Percentiles rank a stretch among this genome's conserved stretches.
These are phyloP conservation scores for Zopfia rhizophila DNA, from an alignment of 2,329 filamentous ascomycete species.

Conservation along the genomic window DNA sequence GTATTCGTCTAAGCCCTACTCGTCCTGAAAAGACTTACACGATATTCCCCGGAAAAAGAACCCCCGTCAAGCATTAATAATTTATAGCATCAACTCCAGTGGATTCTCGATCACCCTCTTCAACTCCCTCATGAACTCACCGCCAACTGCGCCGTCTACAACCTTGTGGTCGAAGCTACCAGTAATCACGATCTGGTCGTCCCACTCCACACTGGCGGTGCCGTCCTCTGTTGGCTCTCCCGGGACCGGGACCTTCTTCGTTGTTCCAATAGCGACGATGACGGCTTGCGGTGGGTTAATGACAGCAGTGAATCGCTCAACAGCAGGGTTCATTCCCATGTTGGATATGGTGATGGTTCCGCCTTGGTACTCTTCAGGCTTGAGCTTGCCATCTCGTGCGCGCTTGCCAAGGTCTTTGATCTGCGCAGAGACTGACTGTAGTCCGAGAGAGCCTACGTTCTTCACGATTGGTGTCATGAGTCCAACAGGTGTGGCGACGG, in stretches of 20 bases:
- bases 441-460: constrained; percentile 84
- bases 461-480: constrained; percentile 98
- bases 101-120: constrained; percentile 99
- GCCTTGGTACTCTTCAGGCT: constrained; percentile 99
- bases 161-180: constrained; percentile 99
- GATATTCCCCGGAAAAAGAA: constrained; percentile 11
- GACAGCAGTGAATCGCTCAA: constrained; percentile 97
- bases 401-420: constrained; percentile 98
- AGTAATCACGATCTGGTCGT: constrained; percentile 96
- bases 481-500: constrained; percentile 89
- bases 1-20: constrained; percentile 21
- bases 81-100: constrained; percentile 87
- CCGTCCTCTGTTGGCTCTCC: constrained; percentile 82
- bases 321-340: constrained; percentile 99
- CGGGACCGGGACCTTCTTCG: constrained; percentile 92
- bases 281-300: constrained; percentile 98
- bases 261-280: constrained; percentile 94
- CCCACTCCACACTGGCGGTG: constrained; percentile 79
- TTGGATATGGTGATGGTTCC: constrained; percentile 99
- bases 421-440: constrained; percentile 85
- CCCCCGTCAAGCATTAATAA: constrained; percentile 16
- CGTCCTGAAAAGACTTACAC: constrained; percentile 38
- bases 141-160: constrained; percentile 93
- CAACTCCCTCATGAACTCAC: constrained; percentile 94
- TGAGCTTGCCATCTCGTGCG: constrained; percentile 96